Conservation (phyloP, 2,329 filamentous ascomycete species). For the Alternaria gansuensis region DNA sequence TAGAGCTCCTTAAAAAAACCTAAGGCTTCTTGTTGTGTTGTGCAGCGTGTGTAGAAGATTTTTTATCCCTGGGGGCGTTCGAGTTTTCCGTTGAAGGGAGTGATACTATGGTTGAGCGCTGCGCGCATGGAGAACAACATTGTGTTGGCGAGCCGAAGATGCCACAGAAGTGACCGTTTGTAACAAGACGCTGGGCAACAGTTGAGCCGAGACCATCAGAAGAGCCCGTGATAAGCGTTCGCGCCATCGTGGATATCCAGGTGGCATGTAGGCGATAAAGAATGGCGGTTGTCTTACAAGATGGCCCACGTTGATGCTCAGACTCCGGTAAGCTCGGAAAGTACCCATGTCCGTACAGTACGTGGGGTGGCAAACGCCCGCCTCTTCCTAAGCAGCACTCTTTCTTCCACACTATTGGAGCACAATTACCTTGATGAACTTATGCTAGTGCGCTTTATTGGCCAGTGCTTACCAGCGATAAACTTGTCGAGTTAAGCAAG, state of each 20-base stretch:
- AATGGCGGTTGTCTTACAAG: too few species aligned
- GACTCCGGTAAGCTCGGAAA: not conserved
- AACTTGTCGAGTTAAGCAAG: not conserved
- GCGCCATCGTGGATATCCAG: slow-evolving; percentile 52
- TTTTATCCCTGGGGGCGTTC: too few species aligned
- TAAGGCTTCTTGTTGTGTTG: too few species aligned
- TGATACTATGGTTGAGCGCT: slow-evolving; percentile 61
- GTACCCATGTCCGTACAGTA: not conserved
- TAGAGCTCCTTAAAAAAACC: too few species aligned
- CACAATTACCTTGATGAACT: not conserved
- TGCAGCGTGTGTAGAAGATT: too few species aligned
- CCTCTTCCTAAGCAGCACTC: not conserved
- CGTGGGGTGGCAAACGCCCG: not conserved
- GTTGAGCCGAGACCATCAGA: slow-evolving; percentile 65
- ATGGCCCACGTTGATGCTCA: too few species aligned
- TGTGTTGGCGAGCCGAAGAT: not conserved
- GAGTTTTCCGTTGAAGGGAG: too few species aligned
- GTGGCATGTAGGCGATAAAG: too few species aligned
- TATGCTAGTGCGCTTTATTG: not conserved
- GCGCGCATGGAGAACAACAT: slow-evolving; percentile 62
- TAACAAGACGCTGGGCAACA: slow-evolving; percentile 61
- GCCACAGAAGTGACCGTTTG: slow-evolving; percentile 62
- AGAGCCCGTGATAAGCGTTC: slow-evolving; percentile 66
- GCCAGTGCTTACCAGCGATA: not conserved
- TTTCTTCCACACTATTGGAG: not conserved